Evolutionary conservation across 2,329 filamentous ascomycete species (phyloP).

Genomic region (Xylariaceae sp.): DNA sequence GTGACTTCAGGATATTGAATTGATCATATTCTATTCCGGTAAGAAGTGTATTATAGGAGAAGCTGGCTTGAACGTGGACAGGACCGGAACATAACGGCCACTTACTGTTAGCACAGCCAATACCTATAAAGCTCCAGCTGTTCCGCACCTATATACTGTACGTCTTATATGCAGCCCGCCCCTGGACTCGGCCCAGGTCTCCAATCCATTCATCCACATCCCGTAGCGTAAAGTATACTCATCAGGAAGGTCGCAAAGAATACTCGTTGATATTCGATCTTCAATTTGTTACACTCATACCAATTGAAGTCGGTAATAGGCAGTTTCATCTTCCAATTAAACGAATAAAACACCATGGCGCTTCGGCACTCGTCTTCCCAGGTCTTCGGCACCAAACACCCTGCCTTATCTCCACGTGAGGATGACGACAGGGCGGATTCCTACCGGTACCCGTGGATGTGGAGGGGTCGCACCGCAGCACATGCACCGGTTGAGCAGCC

Average conservation of each 20-base stretch:
- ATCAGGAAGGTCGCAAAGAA: not conserved
- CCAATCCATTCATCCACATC: no score
- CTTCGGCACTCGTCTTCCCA: slow-evolving; percentile 22
- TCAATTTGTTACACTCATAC: not conserved
- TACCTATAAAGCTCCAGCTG: not conserved
- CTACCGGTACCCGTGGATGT: not conserved
- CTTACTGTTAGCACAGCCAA: not conserved
- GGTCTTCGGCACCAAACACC: slow-evolving; percentile 22
- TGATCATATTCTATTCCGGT: not conserved
- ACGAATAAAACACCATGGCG: slow-evolving; percentile 4
- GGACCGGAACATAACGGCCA: not conserved
- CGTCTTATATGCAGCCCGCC: not conserved
- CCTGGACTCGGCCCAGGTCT: no score
- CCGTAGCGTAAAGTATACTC: no score
- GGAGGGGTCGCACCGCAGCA: slow-evolving; percentile 8
- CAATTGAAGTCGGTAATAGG: not conserved
- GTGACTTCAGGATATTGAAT: not conserved
- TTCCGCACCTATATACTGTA: not conserved
- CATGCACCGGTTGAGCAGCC: slow-evolving; percentile 9
- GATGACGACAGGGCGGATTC: slow-evolving; percentile 27
- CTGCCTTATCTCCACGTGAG: slow-evolving; percentile 23
- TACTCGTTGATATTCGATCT: not conserved
- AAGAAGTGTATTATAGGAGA: not conserved
- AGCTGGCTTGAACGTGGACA: not conserved
- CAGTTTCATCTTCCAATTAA: not conserved